Base-by-base conservation (phyloP, 1,139 yeast species). In the Yamadazyma dushanensis region DNA sequence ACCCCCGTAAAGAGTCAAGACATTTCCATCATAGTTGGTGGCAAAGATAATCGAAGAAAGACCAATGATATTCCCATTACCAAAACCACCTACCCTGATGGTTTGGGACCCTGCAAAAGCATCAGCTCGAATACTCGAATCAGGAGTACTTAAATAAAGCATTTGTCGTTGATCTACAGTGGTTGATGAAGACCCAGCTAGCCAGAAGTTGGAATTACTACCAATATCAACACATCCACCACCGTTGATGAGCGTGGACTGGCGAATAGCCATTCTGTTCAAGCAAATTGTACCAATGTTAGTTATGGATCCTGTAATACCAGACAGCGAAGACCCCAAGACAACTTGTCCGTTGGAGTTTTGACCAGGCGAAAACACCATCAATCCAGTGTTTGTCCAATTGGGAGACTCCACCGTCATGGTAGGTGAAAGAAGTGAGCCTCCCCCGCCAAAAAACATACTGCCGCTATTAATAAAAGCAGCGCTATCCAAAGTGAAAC, bases 201-300 rank as follows among this genome's bases (percentile, higher is more conserved):
- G 34, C 41, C 49, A 50, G 14, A 54, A 38, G 28, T 46, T 43
- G n/a, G 61, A 46, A 24, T 51, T 41, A 3, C 16, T 31, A 22
- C 55, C 49, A 19, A 52, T 51, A 29, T 50, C 46, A 16, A 57
- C 43, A 45, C 65, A 60, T 21, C 66, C 65, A 14, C 39, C 24
- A 29, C 65, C 66, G 2, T 13, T 16, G 31, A 60, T 47, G 8
- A 34, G 27, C n/a, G 60, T 47, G n/a, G 53, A 33, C 38, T 57
- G 63, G 20, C 36, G 41, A 36, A 50, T 58, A 7, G 40, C 46
- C 15, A 45, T 40, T 35, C 53, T 49, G 25, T 36, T 31, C 24
- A 59, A 46, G 49, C 66, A 60, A 31, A 60, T 57, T 25, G 50
- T 49, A 38, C 63, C 65, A 26, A 44, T 41, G 36, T 60, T 60